phyloP scores from a whole-genome alignment of 805 yeast genomes.

The Hanseniaspora jakobsenii region DNA sequence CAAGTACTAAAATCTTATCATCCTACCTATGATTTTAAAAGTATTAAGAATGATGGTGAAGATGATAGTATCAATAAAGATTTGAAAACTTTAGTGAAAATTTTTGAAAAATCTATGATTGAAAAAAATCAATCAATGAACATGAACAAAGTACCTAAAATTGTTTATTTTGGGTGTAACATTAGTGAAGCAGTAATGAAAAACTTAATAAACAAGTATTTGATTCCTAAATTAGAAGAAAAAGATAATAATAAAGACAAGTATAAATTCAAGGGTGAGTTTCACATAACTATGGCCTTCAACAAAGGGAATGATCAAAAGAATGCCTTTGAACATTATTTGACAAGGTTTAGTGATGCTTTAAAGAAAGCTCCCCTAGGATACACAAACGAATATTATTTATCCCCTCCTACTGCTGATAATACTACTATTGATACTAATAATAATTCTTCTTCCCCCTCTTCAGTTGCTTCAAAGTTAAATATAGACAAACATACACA shows the following conservation, averaged over 20 bases:
- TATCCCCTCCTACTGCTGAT: too few species aligned
- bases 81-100: conserved; percentile 15
- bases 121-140: conserved; percentile 17
- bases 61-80: conserved; percentile 34
- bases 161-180: conserved; percentile 38
- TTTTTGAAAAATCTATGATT: conserved; percentile 16
- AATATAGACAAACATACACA: too few species aligned
- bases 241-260: too few species aligned
- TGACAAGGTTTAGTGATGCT: not conserved
- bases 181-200: conserved; percentile 23
- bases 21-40: too few species aligned
- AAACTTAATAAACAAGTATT: too few species aligned
- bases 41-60: too few species aligned
- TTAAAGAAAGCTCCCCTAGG: not conserved
- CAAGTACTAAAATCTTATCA: too few species aligned
- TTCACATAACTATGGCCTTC: conserved; percentile 24
- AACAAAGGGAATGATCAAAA: not conserved
- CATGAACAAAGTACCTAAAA: conserved; percentile 21
- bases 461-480: too few species aligned
- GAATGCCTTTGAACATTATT: conserved; percentile 2
- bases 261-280: conserved; percentile 17
- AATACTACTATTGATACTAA: too few species aligned
- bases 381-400: not conserved
- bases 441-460: too few species aligned
- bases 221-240: too few species aligned